phyloP scores from a whole-genome alignment of 495 filamentous ascomycete genomes.

The Tuber borchii region DNA sequence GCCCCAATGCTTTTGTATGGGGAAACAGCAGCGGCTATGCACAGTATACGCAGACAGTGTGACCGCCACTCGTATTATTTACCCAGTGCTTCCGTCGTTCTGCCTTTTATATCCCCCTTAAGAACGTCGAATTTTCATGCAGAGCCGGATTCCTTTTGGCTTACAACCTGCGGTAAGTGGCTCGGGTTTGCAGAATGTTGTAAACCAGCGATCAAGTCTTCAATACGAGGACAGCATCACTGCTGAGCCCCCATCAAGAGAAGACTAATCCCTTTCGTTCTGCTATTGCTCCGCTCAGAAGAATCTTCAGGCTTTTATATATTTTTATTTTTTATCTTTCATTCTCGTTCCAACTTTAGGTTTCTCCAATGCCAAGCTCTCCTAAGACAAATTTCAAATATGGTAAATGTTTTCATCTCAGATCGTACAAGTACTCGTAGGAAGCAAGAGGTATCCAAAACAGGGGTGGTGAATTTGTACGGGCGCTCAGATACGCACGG shows the following conservation, averaged over 20 bases:
- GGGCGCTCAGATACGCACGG: background rate
- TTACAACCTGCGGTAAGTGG: background rate
- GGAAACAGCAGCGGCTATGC: conserved; percentile 1
- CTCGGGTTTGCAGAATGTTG: background rate
- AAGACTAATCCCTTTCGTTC: background rate
- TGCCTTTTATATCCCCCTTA: conserved; percentile 5
- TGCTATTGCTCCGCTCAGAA: background rate
- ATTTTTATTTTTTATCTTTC: background rate
- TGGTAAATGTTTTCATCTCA: background rate
- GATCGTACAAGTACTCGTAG: background rate
- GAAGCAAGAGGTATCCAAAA: background rate
- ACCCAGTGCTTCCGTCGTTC: background rate
- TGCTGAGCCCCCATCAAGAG: background rate
- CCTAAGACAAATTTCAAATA: background rate
- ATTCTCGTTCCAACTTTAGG: background rate
- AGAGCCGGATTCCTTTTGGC: background rate
- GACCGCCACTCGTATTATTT: conserved; percentile 1
- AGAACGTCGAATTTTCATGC: background rate
- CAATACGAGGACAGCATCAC: background rate
- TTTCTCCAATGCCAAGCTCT: background rate
- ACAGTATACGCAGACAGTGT: conserved; percentile 3
- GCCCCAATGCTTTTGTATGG: background rate
- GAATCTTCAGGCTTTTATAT: background rate
- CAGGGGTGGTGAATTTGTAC: background rate
- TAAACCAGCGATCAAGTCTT: background rate